Percentiles rank a stretch among this genome's conserved stretches.
Evolutionary conservation across 805 yeast species (phyloP).

Genomic region (Komagataella pastoris): DNA sequence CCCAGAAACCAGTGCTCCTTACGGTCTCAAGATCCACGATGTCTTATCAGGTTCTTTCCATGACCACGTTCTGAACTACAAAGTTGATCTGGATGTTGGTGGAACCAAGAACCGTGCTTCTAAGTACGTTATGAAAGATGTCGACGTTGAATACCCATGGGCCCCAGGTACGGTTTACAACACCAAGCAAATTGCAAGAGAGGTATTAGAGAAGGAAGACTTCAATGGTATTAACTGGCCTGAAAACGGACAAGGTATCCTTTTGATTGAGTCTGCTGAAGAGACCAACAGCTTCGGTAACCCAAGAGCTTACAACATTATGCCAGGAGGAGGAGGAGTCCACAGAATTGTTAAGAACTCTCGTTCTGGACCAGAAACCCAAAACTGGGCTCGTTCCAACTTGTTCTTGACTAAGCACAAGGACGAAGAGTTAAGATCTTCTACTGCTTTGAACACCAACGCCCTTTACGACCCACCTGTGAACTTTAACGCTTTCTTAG

Average conservation of each 20-base stretch:
- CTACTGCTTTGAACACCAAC: conserved; percentile 10
- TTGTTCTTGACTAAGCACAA: conserved; percentile 10
- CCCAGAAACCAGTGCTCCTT: conserved; percentile 9
- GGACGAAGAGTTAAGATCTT: conserved; percentile 12
- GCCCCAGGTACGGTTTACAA: conserved; percentile 9
- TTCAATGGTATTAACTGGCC: conserved; percentile 7
- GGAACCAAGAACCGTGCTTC: conserved; percentile 11
- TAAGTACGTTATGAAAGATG: conserved; percentile 5
- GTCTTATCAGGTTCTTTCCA: conserved; percentile 16
- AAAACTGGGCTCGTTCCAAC: conserved; percentile 11
- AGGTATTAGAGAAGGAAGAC: conserved; percentile 9
- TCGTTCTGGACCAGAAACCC: background rate
- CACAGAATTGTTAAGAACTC: conserved; percentile 3
- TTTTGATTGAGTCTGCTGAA: conserved; percentile 12
- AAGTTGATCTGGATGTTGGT: conserved; percentile 16
- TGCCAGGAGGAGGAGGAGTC: conserved; percentile 10
- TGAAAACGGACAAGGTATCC: conserved; percentile 6
- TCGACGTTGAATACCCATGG: conserved; percentile 13
- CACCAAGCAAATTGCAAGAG: conserved; percentile 7
- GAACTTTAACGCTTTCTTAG: conserved; percentile 10
- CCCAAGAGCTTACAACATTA: conserved; percentile 15
- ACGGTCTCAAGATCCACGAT: conserved; percentile 11
- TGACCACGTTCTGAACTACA: conserved; percentile 13
- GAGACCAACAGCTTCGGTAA: conserved; percentile 13
- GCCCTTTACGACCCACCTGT: conserved; percentile 15